Evolutionary conservation across 495 filamentous ascomycete genomes (phyloP).

Genomic region (Rostrohypoxylon terebratum): DNA sequence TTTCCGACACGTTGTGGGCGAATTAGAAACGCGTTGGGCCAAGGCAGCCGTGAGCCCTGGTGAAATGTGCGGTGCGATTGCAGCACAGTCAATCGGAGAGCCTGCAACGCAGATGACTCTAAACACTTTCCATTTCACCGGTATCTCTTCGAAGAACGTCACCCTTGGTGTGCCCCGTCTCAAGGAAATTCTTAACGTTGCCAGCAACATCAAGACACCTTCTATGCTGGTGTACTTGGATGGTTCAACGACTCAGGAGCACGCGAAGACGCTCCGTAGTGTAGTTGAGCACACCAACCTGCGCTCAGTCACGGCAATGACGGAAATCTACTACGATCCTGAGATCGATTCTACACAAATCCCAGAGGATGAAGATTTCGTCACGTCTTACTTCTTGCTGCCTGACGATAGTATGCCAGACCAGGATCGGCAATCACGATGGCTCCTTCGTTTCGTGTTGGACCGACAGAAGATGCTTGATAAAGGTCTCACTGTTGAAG

Average conservation of each 20-base stretch:
- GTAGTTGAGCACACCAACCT: conserved; percentile 95
- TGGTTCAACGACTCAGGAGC: conserved; percentile 72
- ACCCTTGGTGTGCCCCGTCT: conserved; percentile 98
- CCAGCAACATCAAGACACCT: conserved; percentile 97
- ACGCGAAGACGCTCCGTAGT: conserved; percentile 86
- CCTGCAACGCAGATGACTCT: conserved; percentile 99
- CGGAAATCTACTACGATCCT: conserved; percentile 97
- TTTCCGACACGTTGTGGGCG: conserved; percentile 91
- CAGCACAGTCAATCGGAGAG: conserved; percentile 98
- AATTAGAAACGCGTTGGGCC: conserved; percentile 86
- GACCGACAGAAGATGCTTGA: conserved; percentile 93
- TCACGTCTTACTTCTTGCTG: conserved; percentile 96
- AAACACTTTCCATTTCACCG: conserved; percentile 99
- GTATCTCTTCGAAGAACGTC: conserved; percentile 99
- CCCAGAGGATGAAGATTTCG: conserved; percentile 88
- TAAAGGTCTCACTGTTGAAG: conserved; percentile 90
- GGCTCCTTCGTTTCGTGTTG: conserved; percentile 94
- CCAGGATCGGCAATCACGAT: conserved; percentile 85
- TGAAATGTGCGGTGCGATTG: conserved; percentile 98
- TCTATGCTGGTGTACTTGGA: conserved; percentile 95
- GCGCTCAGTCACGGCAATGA: conserved; percentile 87
- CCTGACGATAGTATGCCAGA: conserved; percentile 79
- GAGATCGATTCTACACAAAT: conserved; percentile 88
- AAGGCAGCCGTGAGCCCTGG: conserved; percentile 85
- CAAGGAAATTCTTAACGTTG: conserved; percentile 99